A percentile compares a stretch with the other conserved stretches of the same genome.
Conservation (phyloP, 345 rosid species). For the Sapria himalayana region DNA sequence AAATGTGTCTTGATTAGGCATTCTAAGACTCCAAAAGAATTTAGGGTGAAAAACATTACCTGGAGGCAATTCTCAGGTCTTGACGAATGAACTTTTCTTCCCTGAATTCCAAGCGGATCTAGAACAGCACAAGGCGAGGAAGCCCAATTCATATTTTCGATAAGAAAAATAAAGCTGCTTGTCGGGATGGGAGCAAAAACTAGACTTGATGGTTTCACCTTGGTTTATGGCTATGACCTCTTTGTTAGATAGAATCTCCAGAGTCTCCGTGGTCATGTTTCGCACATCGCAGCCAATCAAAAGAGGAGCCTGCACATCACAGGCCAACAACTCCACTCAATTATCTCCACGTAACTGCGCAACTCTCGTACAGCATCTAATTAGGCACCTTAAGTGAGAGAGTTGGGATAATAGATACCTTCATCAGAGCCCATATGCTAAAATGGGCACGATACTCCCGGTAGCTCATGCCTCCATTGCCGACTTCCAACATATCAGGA, state of each 20-base stretch:
- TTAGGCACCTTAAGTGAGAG: constrained; percentile 1
- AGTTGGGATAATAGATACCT: constrained; percentile 21
- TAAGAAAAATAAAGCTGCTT: too few species aligned
- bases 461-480: constrained; percentile 88
- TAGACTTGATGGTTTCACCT: constrained; percentile 59
- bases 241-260: constrained; percentile 54
- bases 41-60: too few species aligned
- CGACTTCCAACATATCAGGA: constrained; percentile 99
- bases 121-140: too few species aligned
- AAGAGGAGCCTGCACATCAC: constrained; percentile 67
- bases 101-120: constrained; percentile 95
- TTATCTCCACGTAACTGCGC: not conserved
- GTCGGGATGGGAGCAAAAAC: too few species aligned
- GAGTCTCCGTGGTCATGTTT: constrained; percentile 59
- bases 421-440: constrained; percentile 97
- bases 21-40: too few species aligned
- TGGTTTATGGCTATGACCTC: constrained; percentile 87
- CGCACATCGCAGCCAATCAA: constrained; percentile 86
- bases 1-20: too few species aligned
- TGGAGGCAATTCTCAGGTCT: constrained; percentile 51
- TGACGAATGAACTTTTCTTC: constrained; percentile 44
- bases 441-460: constrained; percentile 81
- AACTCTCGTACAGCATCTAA: constrained; percentile 1
- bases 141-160: too few species aligned
- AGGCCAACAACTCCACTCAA: not conserved